Percentiles rank a stretch among this genome's conserved stretches.
Evolutionary conservation across 257 asterid species (phyloP).

Genomic region (Gardenia jasminoides): DNA sequence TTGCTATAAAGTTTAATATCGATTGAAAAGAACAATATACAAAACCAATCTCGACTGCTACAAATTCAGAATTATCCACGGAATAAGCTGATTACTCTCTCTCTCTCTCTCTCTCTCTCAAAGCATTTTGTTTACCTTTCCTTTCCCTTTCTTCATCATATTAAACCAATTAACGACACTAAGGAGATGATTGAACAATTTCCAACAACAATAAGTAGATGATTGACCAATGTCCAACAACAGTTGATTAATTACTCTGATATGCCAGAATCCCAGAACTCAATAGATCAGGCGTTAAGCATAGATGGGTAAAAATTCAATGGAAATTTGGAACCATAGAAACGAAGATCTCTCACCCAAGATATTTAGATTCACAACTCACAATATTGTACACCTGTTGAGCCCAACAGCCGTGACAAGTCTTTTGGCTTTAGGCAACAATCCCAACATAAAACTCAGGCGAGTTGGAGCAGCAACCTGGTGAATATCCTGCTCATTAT

Average conservation of each 20-base stretch:
- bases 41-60: background rate
- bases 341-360: background rate
- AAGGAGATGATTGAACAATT: background rate
- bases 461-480: slow-evolving; percentile 49
- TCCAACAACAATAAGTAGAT: background rate
- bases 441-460: slow-evolving; percentile 46
- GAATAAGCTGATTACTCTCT: background rate
- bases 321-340: background rate
- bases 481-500: slow-evolving; percentile 45
- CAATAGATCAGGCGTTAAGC: background rate
- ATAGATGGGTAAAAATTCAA: background rate
- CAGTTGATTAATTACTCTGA: background rate
- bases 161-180: background rate
- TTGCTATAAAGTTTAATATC: too few species aligned
- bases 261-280: background rate
- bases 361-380: slow-evolving; percentile 16
- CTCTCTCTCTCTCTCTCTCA: background rate
- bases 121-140: background rate
- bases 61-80: background rate
- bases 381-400: slow-evolving; percentile 75
- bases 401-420: slow-evolving; percentile 59
- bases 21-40: too few species aligned
- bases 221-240: background rate
- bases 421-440: slow-evolving; percentile 59
- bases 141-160: background rate